Evolutionary conservation across 805 yeast species (phyloP).

Genomic region (Isabelozyma pseudorhagii): DNA sequence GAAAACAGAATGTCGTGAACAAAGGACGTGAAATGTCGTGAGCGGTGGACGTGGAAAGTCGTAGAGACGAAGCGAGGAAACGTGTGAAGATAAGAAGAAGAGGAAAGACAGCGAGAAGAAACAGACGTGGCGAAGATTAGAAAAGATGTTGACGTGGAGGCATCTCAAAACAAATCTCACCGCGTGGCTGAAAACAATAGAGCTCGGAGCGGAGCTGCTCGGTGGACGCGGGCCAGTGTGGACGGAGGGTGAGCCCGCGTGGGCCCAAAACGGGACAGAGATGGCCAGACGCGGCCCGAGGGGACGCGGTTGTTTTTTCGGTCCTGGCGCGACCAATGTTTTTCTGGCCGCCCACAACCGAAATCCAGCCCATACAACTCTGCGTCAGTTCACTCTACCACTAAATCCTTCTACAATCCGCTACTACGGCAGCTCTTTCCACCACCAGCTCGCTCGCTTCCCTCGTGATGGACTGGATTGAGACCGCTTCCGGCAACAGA

Average conservation of each 20-base stretch:
- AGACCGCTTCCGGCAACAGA: constrained; percentile 50
- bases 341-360: too few relatives aligned
- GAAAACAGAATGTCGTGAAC: too few relatives aligned
- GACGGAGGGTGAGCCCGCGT: background rate
- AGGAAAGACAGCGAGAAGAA: background rate
- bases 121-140: background rate
- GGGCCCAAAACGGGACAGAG: background rate
- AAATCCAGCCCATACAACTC: too few relatives aligned
- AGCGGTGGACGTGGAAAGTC: too few relatives aligned
- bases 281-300: too few relatives aligned
- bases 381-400: too few relatives aligned
- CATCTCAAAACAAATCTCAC: background rate
- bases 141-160: background rate
- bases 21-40: too few relatives aligned
- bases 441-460: background rate
- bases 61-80: background rate
- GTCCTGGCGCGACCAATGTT: too few relatives aligned
- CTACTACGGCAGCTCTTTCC: too few relatives aligned
- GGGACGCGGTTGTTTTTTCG: background rate
- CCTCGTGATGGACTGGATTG: constrained; percentile 34
- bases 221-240: too few relatives aligned
- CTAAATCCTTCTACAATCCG: too few relatives aligned
- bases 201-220: background rate
- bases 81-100: background rate
- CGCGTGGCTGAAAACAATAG: background rate